phyloP scores from a whole-genome alignment of 331 rosid genomes.

The Rosa hybrid region DNA sequence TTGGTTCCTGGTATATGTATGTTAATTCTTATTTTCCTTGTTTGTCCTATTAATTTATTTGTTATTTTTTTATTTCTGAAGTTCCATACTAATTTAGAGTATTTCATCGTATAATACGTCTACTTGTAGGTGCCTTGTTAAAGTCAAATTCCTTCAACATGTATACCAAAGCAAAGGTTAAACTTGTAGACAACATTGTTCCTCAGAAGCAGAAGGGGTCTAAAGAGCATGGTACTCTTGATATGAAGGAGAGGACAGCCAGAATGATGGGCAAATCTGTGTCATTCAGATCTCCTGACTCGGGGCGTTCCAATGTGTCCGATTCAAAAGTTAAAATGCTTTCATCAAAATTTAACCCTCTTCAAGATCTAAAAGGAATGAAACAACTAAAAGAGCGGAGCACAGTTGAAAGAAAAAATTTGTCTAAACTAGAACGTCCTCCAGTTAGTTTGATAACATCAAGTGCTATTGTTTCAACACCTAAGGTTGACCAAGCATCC shows the following conservation, averaged over 20 bases:
- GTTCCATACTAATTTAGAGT: conserved; percentile 12
- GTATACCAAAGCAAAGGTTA: conserved; percentile 66
- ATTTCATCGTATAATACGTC: conserved; percentile 1
- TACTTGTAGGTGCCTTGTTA: conserved; percentile 56
- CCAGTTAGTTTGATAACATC: conserved; percentile 44
- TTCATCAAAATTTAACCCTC: conserved; percentile 42
- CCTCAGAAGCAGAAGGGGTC: conserved; percentile 62
- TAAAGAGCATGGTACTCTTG: conserved; percentile 58
- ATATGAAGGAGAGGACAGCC: conserved; percentile 51
- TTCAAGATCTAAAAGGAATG: conserved; percentile 58
- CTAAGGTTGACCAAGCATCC: conserved; percentile 60
- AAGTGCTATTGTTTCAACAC: conserved; percentile 46
- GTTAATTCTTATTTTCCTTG: conserved; percentile 1
- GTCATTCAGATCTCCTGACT: conserved; percentile 60
- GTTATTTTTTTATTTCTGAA: background rate
- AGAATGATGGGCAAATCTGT: conserved; percentile 60
- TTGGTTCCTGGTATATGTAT: conserved; percentile 5
- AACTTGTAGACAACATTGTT: conserved; percentile 62
- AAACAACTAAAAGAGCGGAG: conserved; percentile 63
- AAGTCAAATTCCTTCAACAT: conserved; percentile 77
- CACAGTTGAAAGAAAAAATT: conserved; percentile 55
- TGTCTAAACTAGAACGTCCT: conserved; percentile 61
- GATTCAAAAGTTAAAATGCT: conserved; percentile 79
- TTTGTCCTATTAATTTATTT: background rate
- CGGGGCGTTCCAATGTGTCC: conserved; percentile 48